A percentile compares a stretch with the other conserved stretches of the same genome.
phyloP scores from a whole-genome alignment of 148 eudicot genomes.

The Camellia lanceoleosa region DNA sequence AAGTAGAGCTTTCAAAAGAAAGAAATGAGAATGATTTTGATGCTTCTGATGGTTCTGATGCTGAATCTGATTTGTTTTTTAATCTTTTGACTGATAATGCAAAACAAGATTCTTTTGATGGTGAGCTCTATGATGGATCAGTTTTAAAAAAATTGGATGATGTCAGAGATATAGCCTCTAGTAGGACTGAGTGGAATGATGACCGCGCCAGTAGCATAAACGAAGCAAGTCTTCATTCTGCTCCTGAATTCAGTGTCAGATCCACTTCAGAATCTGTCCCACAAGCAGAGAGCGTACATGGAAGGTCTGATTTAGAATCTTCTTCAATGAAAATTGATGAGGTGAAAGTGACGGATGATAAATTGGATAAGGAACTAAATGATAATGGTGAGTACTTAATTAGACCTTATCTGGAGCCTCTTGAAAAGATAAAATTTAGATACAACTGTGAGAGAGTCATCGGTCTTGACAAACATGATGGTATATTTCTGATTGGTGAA shows the following conservation, averaged over 20 bases:
- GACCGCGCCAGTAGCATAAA: constrained; percentile 73
- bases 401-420: constrained; percentile 84
- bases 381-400: constrained; percentile 97
- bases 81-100: constrained; percentile 48
- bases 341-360: constrained; percentile 55
- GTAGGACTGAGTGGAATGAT: constrained; percentile 65
- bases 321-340: constrained; percentile 70
- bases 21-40: constrained; percentile 51
- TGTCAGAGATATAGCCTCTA: constrained; percentile 56
- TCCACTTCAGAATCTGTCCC: constrained; percentile 63
- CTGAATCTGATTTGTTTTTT: constrained; percentile 64
- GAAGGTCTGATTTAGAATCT: constrained; percentile 64
- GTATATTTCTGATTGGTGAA: constrained; percentile 95
- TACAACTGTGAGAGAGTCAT: constrained; percentile 95
- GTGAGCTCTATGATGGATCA: constrained; percentile 71
- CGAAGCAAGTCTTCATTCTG: constrained; percentile 84
- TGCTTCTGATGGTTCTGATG: constrained; percentile 62
- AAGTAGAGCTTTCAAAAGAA: constrained; percentile 52
- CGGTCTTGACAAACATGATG: constrained; percentile 98
- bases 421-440: constrained; percentile 74
- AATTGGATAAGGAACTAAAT: constrained; percentile 66
- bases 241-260: constrained; percentile 60
- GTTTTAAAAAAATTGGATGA: constrained; percentile 63
- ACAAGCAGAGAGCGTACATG: constrained; percentile 61
- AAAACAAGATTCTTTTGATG: constrained; percentile 46